Evolutionary conservation across 2,329 filamentous ascomycete genomes (phyloP).

Genomic region (Pleomassaria siparia): DNA sequence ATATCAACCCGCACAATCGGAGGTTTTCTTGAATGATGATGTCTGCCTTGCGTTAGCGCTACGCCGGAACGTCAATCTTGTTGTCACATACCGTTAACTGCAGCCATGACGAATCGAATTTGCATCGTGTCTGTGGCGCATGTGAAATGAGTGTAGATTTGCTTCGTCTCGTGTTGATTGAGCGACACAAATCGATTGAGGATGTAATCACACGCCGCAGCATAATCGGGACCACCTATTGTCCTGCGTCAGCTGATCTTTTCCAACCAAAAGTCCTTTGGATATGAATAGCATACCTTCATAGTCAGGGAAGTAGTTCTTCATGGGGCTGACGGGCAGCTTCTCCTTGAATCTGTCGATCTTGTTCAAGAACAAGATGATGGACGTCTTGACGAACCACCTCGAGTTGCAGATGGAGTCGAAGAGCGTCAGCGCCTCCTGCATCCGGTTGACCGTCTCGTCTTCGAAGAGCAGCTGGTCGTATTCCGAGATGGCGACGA

Average conservation of each 20-base stretch:
- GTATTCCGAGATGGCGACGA: constrained; percentile 96
- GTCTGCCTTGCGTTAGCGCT: constrained; percentile 63
- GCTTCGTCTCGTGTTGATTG: constrained; percentile 99
- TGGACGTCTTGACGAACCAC: constrained; percentile 73
- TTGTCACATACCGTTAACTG: constrained; percentile 82
- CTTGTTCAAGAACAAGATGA: constrained; percentile 75
- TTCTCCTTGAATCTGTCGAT: constrained; percentile 76
- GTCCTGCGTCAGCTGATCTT: constrained; percentile 10
- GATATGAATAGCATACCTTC: constrained; percentile 60
- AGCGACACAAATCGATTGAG: constrained; percentile 97
- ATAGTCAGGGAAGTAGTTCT: constrained; percentile 75
- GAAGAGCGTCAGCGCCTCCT: constrained; percentile 70
- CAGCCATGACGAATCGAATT: constrained; percentile 99
- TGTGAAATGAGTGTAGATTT: constrained; percentile 99
- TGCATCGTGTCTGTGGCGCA: constrained; percentile 98
- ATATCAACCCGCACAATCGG: constrained; percentile 94
- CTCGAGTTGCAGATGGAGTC: constrained; percentile 73
- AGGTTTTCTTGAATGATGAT: constrained; percentile 99
- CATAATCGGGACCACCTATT: constrained; percentile 86
- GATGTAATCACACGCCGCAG: constrained; percentile 96
- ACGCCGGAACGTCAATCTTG: constrained; percentile 1
- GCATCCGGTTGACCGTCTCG: constrained; percentile 80
- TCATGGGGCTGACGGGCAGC: constrained; percentile 71
- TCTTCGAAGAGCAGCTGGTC: constrained; percentile 95
- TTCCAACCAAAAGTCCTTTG: background rate